Base-by-base conservation (phyloP, 345 rosid species). In the Populus davidiana region DNA sequence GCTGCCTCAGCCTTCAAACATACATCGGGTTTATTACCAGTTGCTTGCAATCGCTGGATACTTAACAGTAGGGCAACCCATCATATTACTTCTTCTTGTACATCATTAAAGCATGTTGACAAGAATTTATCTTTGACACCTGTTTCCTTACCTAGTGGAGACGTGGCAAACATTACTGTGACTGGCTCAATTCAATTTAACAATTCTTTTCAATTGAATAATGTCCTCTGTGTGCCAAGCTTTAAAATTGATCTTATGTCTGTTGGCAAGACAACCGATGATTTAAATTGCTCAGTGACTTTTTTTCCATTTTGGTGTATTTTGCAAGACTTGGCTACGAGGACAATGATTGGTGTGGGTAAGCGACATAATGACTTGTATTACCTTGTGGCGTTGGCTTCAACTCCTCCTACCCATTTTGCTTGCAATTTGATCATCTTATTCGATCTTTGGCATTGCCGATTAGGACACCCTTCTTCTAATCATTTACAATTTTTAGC, bases 191-290 rank as follows among this genome's bases (percentile, higher is more conserved):
- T 56, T 2, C 4, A 5, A 1, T 6, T 78, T 6, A 35, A 56
- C 25, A n/a, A 50, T 0, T 12, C 29, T 21, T 21, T 21, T 29
- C 5, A 62, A 6, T 18, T 36, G 38, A 14, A 14, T 1, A 35
- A 70, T 63, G 80, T 75, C 4, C 36, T 82, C 2, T 52, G 5
- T 38, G 69, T 75, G 6, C 77, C 71, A 14, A 16, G 38, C 0
- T 76, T 79, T 33, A 67, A 29, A 27, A 61, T 47, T 31, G 67
- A 83, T 56, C 29, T 83, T 2, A 33, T 80, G 2, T 73, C 65
- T 11, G 67, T 76, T 1, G 23, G 72, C 2, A 36, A 25, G 6
- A 17, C 70, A 5, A 69, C 50, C 1, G 0, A 9, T 0, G 75
- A 72, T 1, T 23, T 72, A 35, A 39, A 73, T 31, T 83, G 75